Evolutionary conservation across 192 early-diverging fungal genomes (phyloP), one percentile per base, ranked within the genome.

Genomic region (Anaeromyces robustus): DNA sequence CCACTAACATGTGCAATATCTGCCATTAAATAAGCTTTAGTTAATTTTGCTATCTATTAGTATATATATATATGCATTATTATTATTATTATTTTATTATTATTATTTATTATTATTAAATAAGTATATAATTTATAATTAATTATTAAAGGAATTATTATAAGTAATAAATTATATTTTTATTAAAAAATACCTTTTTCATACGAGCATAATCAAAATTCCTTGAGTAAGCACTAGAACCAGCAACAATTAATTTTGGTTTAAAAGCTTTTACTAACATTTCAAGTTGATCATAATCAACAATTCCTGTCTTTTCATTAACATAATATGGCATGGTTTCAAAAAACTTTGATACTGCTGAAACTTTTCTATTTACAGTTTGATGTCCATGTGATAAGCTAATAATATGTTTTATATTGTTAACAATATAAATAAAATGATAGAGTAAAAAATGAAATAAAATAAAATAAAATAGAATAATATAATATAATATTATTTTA

Each of bases 1-100:
- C 94, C 94, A 82, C 92, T 93, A 82, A 97, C 94, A 83, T 99
- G 97, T 30, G 97, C 97, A 89, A 99, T 97, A 84, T 99, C 97
- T 17, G 94, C 94, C 92, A 98, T 92, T 85, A 99, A 88, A 83
- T 98, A 98, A 12, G 96, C 95, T 77, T 89, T 91, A 34, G 93
- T 89, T 18, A 88, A 87, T 79, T 94, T 90, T 81, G 95, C 93
- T 83, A 98, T 96, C 91, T 93, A 81, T 78, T 22, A 43, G 11
- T 80, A 68, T 32, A 77, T 34, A 34, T 34, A 34, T 7, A 34
- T 34, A 34, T n/a, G n/a, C n/a, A n/a, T n/a, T n/a, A n/a, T n/a
- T n/a, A n/a, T n/a, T n/a, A n/a, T n/a, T n/a, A n/a, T n/a, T n/a
- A n/a, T n/a, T n/a, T n/a, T n/a, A n/a, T n/a, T n/a, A n/a, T n/a